Conservation (phyloP, 306 rosid genomes). For the Macrotyloma uniflorum region DNA sequence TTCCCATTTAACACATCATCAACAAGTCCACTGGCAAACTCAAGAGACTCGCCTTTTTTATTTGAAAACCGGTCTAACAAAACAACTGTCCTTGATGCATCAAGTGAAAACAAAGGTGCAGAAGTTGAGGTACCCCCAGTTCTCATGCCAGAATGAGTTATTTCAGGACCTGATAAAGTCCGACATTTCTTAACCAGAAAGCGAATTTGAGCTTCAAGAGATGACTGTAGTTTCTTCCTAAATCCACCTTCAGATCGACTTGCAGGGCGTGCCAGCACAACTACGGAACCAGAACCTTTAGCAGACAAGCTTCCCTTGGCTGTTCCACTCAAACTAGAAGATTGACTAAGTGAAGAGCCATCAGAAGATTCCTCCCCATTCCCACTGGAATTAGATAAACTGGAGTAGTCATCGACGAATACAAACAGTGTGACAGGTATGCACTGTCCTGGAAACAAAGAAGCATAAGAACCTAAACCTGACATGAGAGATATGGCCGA, state of each 20-base stretch:
- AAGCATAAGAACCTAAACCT: conserved; percentile 86
- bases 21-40: conserved; percentile 70
- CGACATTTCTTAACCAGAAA: conserved; percentile 81
- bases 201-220: conserved; percentile 90
- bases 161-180: conserved; percentile 70
- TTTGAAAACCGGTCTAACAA: conserved; percentile 67
- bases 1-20: conserved; percentile 85
- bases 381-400: conserved; percentile 48
- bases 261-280: conserved; percentile 88
- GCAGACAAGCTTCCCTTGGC: conserved; percentile 60
- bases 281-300: conserved; percentile 84
- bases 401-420: conserved; percentile 76
- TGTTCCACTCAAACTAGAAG: conserved; percentile 58
- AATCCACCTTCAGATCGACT: conserved; percentile 80
- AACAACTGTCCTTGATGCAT: conserved; percentile 83
- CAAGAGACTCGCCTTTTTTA: conserved; percentile 74
- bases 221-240: conserved; percentile 80
- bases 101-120: conserved; percentile 80
- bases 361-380: conserved; percentile 68
- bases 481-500: conserved; percentile 80
- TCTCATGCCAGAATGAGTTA: conserved; percentile 67
- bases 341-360: conserved; percentile 52
- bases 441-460: conserved; percentile 96
- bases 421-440: conserved; percentile 85
- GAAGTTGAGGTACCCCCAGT: conserved; percentile 58